These are phyloP conservation scores for Cicer chorassanicum DNA, from an alignment of 306 rosid genomes.

Conservation along the genomic window DNA sequence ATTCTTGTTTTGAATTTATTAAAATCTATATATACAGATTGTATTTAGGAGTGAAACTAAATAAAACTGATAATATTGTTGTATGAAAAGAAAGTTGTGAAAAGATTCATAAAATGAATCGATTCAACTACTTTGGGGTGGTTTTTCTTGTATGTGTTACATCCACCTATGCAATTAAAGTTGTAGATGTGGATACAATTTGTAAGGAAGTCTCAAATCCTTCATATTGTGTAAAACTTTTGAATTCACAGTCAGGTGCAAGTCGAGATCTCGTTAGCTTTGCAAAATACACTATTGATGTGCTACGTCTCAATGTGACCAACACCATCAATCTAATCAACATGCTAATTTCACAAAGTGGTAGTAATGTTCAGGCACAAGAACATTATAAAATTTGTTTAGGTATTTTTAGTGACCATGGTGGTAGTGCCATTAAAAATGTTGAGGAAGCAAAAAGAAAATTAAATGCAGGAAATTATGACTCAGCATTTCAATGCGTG, in stretches of 20 bases:
- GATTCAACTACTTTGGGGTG: not conserved
- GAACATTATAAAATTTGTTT: not conserved
- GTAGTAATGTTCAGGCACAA: accelerated
- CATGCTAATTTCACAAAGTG: not conserved
- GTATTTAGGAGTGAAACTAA: not conserved
- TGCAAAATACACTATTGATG: not conserved
- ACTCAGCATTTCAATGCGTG: not conserved
- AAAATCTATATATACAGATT: not conserved
- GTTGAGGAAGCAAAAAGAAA: not conserved
- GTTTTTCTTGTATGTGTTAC: not conserved
- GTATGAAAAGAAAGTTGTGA: not conserved
- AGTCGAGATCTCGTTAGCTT: not conserved
- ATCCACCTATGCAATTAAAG: not conserved
- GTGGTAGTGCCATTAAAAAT: not conserved
- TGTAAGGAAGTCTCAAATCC: not conserved
- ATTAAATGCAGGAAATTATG: not conserved
- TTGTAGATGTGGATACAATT: not conserved
- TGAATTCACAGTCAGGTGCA: not conserved
- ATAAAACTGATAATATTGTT: too few species aligned
- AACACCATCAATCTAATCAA: not conserved
- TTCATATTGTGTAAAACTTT: not conserved
- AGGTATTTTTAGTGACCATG: not conserved
- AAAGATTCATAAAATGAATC: not conserved
- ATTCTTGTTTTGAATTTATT: not conserved
- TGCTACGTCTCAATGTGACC: not conserved